Conservation (phyloP, 2,329 filamentous ascomycete species). For the Aspergillus uvarum region DNA sequence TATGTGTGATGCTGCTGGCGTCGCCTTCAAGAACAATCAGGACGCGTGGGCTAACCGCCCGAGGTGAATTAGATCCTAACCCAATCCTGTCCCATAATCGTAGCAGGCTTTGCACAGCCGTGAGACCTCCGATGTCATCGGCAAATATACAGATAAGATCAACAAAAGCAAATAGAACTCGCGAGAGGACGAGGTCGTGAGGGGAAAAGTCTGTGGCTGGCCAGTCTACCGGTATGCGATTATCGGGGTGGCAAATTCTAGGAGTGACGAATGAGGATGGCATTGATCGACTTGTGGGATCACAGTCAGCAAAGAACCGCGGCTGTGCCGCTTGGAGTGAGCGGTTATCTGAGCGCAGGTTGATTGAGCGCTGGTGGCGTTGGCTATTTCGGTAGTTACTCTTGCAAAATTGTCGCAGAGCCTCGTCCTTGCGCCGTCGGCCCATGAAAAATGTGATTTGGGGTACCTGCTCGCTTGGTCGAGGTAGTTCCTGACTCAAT, state of each 20-base stretch:
- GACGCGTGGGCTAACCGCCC: background rate
- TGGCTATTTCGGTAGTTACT: constrained; percentile 1
- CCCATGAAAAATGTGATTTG: background rate
- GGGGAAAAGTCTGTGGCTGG: background rate
- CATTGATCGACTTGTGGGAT: background rate
- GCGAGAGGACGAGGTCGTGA: background rate
- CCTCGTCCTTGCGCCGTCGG: background rate
- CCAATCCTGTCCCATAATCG: background rate
- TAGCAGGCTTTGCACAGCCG: background rate
- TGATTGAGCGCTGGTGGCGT: background rate
- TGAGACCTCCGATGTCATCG: constrained; percentile 3
- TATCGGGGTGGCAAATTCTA: background rate
- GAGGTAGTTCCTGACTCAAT: background rate
- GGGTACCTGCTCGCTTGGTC: background rate
- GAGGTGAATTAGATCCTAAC: background rate
- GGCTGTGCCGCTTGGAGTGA: background rate
- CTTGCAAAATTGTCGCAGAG: background rate
- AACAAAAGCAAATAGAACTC: constrained; percentile 1
- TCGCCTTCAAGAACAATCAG: background rate
- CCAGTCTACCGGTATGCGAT: background rate
- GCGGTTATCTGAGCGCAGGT: constrained; percentile 1
- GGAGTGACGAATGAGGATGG: background rate
- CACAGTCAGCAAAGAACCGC: constrained; percentile 2
- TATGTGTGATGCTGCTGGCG: background rate
- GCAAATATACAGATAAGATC: constrained; percentile 6